A percentile compares a stretch with the other conserved stretches of the same genome.
Conservation (phyloP, 2,329 filamentous ascomycete species). For the Cytospora paraplurivora region DNA sequence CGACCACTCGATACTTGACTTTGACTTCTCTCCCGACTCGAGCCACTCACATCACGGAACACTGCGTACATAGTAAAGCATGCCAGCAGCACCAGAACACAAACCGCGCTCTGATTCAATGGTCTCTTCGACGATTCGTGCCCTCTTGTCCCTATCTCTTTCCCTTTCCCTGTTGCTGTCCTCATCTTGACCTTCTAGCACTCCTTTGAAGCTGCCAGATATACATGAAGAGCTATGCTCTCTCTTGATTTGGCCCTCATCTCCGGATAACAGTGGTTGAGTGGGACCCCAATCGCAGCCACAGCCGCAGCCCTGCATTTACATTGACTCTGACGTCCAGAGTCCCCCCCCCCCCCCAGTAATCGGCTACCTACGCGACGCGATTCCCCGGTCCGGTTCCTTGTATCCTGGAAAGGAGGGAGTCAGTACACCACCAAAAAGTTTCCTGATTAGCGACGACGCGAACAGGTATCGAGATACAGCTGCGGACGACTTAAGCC, state of each 20-base stretch:
- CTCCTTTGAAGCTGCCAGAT: slow-evolving; percentile 27
- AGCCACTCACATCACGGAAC: neutral
- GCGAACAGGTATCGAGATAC: slow-evolving; percentile 46
- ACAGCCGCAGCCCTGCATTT: slow-evolving; percentile 8
- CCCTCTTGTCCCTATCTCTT: slow-evolving; percentile 8
- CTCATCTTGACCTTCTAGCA: slow-evolving; percentile 22
- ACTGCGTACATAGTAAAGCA: neutral
- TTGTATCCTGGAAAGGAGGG: slow-evolving; percentile 22
- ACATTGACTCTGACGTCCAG: slow-evolving; percentile 3
- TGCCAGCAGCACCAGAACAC: neutral
- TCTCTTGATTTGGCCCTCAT: slow-evolving; percentile 17
- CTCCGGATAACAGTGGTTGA: slow-evolving; percentile 16
- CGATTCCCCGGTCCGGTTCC: slow-evolving; percentile 26
- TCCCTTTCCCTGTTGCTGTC: neutral
- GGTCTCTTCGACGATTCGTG: slow-evolving; percentile 15
- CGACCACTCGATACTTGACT: slow-evolving; percentile 6
- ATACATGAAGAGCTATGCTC: slow-evolving; percentile 19
- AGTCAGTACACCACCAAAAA: slow-evolving; percentile 28
- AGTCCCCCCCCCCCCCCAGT: slow-evolving; percentile 26
- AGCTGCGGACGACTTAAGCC: slow-evolving; percentile 59
- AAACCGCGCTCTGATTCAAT: slow-evolving; percentile 10
- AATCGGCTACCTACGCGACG: slow-evolving; percentile 26
- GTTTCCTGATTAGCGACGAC: slow-evolving; percentile 26
- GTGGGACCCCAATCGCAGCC: slow-evolving; percentile 18
- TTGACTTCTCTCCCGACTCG: slow-evolving; percentile 3